Percentiles rank a stretch among this genome's conserved stretches.
Evolutionary conservation across 129 eudicot species (phyloP).

Genomic region (Apium graveolens): DNA sequence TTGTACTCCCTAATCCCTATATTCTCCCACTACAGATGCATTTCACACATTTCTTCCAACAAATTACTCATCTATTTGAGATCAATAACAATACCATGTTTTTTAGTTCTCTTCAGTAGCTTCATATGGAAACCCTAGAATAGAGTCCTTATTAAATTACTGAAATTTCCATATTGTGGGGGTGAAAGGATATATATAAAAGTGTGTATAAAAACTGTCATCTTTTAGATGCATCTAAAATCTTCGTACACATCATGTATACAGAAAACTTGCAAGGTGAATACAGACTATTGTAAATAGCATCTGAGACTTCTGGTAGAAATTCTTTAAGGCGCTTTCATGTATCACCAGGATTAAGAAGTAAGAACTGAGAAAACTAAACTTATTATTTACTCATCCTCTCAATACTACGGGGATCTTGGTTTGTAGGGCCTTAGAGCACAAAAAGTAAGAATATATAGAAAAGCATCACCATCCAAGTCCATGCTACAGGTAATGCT

Average conservation of each 20-base stretch:
- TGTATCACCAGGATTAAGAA: background rate
- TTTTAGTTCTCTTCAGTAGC: background rate
- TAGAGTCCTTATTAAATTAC: background rate
- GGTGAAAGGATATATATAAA: background rate
- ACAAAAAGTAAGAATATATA: background rate
- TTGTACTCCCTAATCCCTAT: background rate
- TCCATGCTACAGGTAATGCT: background rate
- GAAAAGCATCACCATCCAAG: background rate
- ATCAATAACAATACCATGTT: background rate
- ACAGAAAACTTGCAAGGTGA: background rate
- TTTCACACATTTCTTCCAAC: background rate
- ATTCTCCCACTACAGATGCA: background rate
- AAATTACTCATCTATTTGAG: background rate
- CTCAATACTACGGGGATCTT: background rate
- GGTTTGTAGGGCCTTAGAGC: background rate
- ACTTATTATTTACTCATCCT: background rate
- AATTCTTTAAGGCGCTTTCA: background rate
- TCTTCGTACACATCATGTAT: background rate
- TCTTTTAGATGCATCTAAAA: background rate
- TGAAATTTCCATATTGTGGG: background rate
- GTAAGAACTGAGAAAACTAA: background rate
- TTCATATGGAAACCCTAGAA: background rate
- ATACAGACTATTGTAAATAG: background rate
- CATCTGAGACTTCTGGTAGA: background rate
- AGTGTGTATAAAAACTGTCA: background rate